Conservation (phyloP, 257 asterid species). For the Cynanchum wilfordii region DNA sequence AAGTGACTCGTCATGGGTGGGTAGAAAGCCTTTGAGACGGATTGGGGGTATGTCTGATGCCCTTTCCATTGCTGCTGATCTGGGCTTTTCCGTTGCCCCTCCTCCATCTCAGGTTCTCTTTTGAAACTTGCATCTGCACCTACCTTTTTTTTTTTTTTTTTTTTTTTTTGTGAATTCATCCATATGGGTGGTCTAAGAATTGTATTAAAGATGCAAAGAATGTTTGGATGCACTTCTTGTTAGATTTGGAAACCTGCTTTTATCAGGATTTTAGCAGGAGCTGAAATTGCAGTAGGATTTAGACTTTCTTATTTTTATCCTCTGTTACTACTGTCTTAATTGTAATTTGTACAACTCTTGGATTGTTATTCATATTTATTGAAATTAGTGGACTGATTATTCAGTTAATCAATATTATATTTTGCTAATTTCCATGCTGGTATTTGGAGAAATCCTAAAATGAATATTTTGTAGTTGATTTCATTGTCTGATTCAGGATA, state of each 20-base stretch:
- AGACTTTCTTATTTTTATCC: background rate
- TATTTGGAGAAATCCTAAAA: background rate
- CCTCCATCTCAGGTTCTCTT: conserved; percentile 66
- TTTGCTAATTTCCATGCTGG: background rate
- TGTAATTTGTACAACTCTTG: background rate
- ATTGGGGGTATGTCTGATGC: conserved; percentile 97
- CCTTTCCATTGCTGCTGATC: conserved; percentile 82
- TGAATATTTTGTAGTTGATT: background rate
- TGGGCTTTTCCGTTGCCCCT: conserved; percentile 66
- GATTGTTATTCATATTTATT: background rate
- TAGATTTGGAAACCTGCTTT: background rate
- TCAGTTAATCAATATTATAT: background rate
- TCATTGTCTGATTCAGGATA: background rate
- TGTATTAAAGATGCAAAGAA: background rate
- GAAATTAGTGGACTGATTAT: background rate
- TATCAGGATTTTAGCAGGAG: background rate
- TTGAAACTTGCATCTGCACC: background rate
- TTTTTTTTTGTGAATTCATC: background rate
- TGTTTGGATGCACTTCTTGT: background rate
- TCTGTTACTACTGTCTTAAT: background rate
- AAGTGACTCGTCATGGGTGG: conserved; percentile 82
- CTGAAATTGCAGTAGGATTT: background rate
- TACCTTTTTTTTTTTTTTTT: background rate
- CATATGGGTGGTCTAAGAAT: background rate
- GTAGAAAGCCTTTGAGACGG: conserved; percentile 74